Percentiles rank a stretch among this genome's conserved stretches.
These are phyloP conservation scores for Xylaria sp. DNA, from an alignment of 2,329 filamentous ascomycete species.

Conservation along the genomic window DNA sequence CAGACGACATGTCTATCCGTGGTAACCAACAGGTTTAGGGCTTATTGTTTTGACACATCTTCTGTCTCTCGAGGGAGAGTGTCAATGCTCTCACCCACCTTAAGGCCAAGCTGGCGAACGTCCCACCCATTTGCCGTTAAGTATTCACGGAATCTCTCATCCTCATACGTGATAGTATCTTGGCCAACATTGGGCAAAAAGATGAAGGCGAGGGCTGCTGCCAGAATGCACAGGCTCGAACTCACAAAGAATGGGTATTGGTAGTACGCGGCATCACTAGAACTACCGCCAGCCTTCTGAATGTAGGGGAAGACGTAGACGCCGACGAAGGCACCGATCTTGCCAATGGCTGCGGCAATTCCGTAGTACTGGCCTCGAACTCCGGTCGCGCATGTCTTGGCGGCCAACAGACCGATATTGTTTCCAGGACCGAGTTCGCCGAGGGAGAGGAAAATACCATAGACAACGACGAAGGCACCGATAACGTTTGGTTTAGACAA, in stretches of 20 bases:
- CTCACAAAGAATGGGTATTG: conserved; percentile 94
- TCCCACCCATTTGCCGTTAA: conserved; percentile 81
- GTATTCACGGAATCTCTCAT: conserved; percentile 78
- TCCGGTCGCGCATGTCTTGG: conserved; percentile 87
- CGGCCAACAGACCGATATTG: conserved; percentile 88
- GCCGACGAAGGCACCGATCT: conserved; percentile 85
- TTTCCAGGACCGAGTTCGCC: conserved; percentile 88
- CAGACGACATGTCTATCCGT: background rate
- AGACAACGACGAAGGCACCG: conserved; percentile 80
- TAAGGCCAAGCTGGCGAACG: conserved; percentile 63
- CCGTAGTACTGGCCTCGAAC: conserved; percentile 81
- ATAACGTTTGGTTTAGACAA: conserved; percentile 75
- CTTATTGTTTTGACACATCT: conserved; percentile 22
- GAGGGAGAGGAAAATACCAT: conserved; percentile 79
- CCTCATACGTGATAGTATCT: conserved; percentile 84
- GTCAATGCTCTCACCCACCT: conserved; percentile 49
- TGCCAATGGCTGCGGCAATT: conserved; percentile 77
- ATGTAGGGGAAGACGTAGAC: conserved; percentile 84
- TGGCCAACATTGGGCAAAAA: conserved; percentile 81
- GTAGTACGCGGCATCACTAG: conserved; percentile 64
- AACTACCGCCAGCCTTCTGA: conserved; percentile 64
- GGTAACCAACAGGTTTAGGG: background rate
- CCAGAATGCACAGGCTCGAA: conserved; percentile 78
- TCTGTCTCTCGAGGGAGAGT: conserved; percentile 30
- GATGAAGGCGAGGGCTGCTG: conserved; percentile 71